Evolutionary conservation across 2,329 filamentous ascomycete species (phyloP), one percentile per base, ranked within the genome.

Genomic region (Paraphaeosphaeria sporulosa): DNA sequence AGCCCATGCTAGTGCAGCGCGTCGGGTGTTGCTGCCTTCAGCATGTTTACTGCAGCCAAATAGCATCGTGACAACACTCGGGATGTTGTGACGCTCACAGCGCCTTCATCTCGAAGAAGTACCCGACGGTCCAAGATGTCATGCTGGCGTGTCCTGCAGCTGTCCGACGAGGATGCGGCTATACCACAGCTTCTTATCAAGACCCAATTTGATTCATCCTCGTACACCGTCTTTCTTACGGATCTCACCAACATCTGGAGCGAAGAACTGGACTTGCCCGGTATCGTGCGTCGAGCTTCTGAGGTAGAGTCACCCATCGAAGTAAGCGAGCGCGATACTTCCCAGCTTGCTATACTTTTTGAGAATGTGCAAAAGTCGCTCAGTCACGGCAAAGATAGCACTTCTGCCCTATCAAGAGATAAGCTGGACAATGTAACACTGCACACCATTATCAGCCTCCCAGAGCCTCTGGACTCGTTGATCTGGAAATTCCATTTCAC

Each of bases 221-320:
- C 86, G 12, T 94, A 94, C 78, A 83, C 80, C 1, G 74, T 94
- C 30, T 83, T 86, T 59, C 72, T 94, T 42, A 92, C 90, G 2
- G 91, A 94, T 72, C 82, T 93, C 60, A 88, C 85, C 71, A 85
- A 88, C 65, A 80, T 93, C n/a, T 95, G 91, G 91, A 78, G 81
- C 27, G 91, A 94, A 76, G 82, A 76, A 9, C 78, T 93, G 23
- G 84, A 87, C 58, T 81, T 86, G 23, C 82, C 81, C n/a, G 82
- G 81, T 12, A 90, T 94, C 58, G 83, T 88, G 57, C 79, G 83
- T 60, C 86, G 90, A 60, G 89, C 87, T 32, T 81, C 86, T 58
- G 78, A 84, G 25, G 84, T 89, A 66, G 84, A 87, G 67, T 91
- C 89, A 17, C 88, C 86, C 62, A 93, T 94, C 62, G 90, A 94